Evolutionary conservation across 305 asterid genomes (phyloP), one percentile per base, ranked within the genome.

Genomic region (Fraxinus platypoda): DNA sequence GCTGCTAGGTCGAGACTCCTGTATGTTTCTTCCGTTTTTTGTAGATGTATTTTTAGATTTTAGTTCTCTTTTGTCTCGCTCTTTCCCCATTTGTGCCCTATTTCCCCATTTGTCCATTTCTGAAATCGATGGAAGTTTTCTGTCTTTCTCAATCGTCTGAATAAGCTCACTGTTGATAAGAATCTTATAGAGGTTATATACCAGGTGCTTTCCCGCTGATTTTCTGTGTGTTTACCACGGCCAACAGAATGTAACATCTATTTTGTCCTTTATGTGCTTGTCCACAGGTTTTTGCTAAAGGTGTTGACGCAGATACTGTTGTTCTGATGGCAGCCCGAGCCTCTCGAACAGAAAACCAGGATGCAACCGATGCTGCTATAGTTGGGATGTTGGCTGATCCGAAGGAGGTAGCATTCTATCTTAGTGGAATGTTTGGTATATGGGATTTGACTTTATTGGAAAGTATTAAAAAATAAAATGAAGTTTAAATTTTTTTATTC

Each of bases 241-340:
- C 15, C 17, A 74, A 70, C 35, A 75, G 59, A 78, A 74, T 77
- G 43, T 74, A 43, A 78, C 25, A 64, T 75, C 34, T 78, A 4
- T 57, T 28, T 2, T 28, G 31, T 28, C n/a, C n/a, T n/a, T n/a
- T 35, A 66, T 85, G 17, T 84, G 57, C 70, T 66, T 78, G 66
- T 80, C 19, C 46, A 33, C 85, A 96, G 99, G 93, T 97, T 52
- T 97, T 97, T 59, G 81, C 97, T 84, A 93, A 92, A 90, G 98
- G 94, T 6, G 75, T 93, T 23, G 98, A 97, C 87, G 89, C 97
- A 38, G 98, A 94, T 81, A 94, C 96, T 49, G 98, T 97, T 72
- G 98, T 97, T 82, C 92, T 97, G 72, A 97, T 97, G 99, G 97
- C 99, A 35, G 98, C 99, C 71, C 93, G 98, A 82, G 99, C 98